Evolutionary conservation across 106 monocot genomes (phyloP).

Genomic region (Platanthera zijinensis): DNA sequence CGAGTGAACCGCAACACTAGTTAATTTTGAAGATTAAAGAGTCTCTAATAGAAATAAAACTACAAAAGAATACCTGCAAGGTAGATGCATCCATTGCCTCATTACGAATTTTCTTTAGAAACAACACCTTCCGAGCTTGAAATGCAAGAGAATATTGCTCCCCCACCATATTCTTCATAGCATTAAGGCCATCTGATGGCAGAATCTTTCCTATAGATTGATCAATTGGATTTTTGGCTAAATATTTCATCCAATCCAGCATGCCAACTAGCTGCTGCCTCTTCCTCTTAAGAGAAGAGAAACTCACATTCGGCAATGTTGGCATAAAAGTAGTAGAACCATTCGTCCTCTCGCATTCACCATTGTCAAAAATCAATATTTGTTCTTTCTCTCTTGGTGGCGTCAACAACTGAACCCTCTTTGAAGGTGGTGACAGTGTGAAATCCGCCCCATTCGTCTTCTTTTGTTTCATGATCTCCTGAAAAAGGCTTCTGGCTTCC

Average conservation of each 20-base stretch:
- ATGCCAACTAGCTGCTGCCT: constrained; percentile 24
- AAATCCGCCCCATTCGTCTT: background rate
- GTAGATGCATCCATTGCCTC: background rate
- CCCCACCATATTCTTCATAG: background rate
- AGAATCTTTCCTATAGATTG: constrained; percentile 3
- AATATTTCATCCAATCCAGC: constrained; percentile 51
- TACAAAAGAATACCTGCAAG: constrained; percentile 27
- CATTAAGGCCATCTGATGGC: constrained; percentile 9
- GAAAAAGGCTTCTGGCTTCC: background rate
- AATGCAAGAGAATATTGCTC: constrained; percentile 22
- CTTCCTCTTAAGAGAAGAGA: constrained; percentile 40
- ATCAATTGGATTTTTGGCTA: constrained; percentile 37
- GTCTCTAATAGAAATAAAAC: background rate
- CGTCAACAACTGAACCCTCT: constrained; percentile 36
- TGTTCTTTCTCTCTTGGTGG: constrained; percentile 7
- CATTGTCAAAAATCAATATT: constrained; percentile 10
- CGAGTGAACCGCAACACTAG: background rate
- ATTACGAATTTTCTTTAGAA: constrained; percentile 13
- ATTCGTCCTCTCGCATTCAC: background rate
- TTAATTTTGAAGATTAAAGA: constrained; percentile 5
- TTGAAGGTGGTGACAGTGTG: background rate
- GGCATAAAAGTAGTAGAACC: background rate
- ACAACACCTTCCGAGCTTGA: constrained; percentile 26
- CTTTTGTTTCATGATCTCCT: constrained; percentile 6
- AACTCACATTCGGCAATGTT: constrained; percentile 3